Evolutionary conservation across 192 early-diverging fungal genomes (phyloP), one percentile per base, ranked within the genome.

Genomic region (Coemansia sp.): DNA sequence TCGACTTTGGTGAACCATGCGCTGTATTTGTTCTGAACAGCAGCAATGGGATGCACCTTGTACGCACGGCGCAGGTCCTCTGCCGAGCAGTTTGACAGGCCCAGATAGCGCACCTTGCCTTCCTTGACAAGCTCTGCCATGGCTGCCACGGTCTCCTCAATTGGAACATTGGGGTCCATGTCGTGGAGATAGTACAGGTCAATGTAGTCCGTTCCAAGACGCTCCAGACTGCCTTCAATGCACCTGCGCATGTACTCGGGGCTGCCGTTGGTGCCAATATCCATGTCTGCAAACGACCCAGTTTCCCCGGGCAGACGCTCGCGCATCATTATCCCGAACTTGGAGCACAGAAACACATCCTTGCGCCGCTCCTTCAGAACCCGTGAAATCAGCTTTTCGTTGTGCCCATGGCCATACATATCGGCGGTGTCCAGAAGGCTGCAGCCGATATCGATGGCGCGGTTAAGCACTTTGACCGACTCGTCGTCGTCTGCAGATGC

Each of bases 151-250:
- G 26, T 26, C 3, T 26, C 26, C 26, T 26, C 26, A 26, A 90
- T 89, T 0, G 88, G 86, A 4, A 67, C 84, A 19, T 80, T 72
- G 9, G 80, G 78, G 56, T 88, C 89, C 16, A 89, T 74, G 41
- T 86, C 79, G 65, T 88, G 87, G 49, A 84, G 80, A 61, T 89
- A 89, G 61, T 87, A 91, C 37, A 91, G 64, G 63, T 91, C 90
- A 54, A 91, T 87, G 42, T 54, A 45, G 56, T 86, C 76, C 16
- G 80, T 68, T 4, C 88, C 88, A 11, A 89, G 72, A 21, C 88
- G 64, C 69, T 82, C 45, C 8, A 91, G 66, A 75, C 75, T 57
- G 65, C 65, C 56, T 48, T 84, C 68, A 61, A 79, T 77, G 10
- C 78, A 78, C 21, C 70, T 62, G 10, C 74, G 72, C 12, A 88